phyloP scores from a whole-genome alignment of 306 rosid genomes.

The Mimosa bimucronata region DNA sequence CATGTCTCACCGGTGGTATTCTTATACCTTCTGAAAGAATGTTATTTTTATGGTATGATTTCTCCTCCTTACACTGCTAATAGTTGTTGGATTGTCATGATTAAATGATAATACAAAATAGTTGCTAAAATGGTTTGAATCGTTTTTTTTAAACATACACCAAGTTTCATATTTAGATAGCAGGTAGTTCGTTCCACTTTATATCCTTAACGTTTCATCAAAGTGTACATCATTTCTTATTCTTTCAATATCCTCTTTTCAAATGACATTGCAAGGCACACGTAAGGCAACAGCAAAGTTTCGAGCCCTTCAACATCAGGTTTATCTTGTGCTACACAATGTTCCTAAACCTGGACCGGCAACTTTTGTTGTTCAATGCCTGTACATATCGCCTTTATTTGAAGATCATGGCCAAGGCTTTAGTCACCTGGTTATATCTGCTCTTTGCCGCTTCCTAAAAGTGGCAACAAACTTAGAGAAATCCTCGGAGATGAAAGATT shows the following conservation, averaged over 20 bases:
- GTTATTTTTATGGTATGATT: conserved; percentile 71
- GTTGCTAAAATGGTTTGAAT: neutral
- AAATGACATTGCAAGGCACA: conserved; percentile 66
- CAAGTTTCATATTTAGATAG: neutral
- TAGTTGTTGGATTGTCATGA: conserved; percentile 11
- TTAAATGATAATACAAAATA: neutral
- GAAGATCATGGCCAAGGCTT: conserved; percentile 72
- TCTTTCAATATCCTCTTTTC: conserved; percentile 32
- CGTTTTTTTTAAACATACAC: neutral
- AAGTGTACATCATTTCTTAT: neutral
- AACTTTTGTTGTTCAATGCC: conserved; percentile 76
- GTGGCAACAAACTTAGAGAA: conserved; percentile 46
- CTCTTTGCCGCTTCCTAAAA: conserved; percentile 71
- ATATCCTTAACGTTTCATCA: neutral
- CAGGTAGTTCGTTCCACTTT: neutral
- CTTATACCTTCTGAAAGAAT: conserved; percentile 79
- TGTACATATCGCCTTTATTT: conserved; percentile 74
- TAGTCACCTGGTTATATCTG: conserved; percentile 83
- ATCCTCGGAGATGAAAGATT: conserved; percentile 54
- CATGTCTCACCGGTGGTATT: conserved; percentile 81
- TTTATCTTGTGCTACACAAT: conserved; percentile 74
- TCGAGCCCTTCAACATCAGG: conserved; percentile 85
- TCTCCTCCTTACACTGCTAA: conserved; percentile 18
- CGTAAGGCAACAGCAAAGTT: conserved; percentile 85
- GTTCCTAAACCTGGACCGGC: conserved; percentile 89